These are phyloP conservation scores for Pouteria glomerata DNA, from an alignment of 148 eudicot species.

Conservation along the genomic window DNA sequence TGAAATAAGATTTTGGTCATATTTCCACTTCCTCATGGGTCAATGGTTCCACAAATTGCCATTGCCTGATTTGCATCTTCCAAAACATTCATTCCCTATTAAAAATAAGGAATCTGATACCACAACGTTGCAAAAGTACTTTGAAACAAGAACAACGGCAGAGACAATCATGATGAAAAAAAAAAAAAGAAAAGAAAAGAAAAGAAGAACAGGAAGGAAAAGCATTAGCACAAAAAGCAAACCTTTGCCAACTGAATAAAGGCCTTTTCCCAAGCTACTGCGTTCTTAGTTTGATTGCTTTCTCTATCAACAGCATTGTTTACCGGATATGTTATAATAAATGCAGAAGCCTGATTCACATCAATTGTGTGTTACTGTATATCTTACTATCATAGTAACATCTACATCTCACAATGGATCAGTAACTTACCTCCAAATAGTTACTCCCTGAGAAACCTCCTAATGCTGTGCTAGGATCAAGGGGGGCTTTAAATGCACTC, in stretches of 20 bases:
- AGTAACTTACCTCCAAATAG: conserved; percentile 73
- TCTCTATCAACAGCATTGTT: conserved; percentile 80
- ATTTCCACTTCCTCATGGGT: background rate
- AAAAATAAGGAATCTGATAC: conserved; percentile 7
- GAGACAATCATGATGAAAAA: no score
- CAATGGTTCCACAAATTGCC: background rate
- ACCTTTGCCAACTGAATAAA: conserved; percentile 93
- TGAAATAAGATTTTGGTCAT: background rate
- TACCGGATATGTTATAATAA: conserved; percentile 91
- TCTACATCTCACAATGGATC: conserved; percentile 7
- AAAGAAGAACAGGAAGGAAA: no score
- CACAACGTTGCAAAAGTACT: background rate
- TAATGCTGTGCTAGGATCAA: conserved; percentile 92
- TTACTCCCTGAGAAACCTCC: conserved; percentile 93
- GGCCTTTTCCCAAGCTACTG: conserved; percentile 92
- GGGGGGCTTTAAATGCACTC: conserved; percentile 96
- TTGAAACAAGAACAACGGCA: background rate
- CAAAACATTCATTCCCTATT: no score
- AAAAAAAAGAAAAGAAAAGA: no score
- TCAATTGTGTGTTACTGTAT: conserved; percentile 10
- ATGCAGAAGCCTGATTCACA: conserved; percentile 84
- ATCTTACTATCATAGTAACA: background rate
- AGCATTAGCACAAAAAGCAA: conserved; percentile 3
- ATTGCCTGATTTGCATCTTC: background rate
- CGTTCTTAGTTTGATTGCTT: conserved; percentile 62